phyloP scores from a whole-genome alignment of 2,329 filamentous ascomycete species.

The Arthrobotrys conoides region DNA sequence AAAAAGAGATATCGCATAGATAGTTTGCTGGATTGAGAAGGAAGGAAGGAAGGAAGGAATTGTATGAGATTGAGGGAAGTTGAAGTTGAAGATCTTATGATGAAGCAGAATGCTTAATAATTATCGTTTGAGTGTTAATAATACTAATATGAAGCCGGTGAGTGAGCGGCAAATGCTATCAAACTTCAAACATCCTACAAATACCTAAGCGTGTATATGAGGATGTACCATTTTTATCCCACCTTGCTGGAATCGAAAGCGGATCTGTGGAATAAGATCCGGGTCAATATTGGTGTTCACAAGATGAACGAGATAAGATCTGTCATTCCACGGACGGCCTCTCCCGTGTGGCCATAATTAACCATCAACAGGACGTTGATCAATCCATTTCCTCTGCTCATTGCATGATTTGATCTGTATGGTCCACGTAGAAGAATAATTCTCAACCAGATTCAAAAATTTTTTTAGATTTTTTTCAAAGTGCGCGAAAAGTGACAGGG shows the following conservation, averaged over 20 bases:
- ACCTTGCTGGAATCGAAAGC: constrained; percentile 36
- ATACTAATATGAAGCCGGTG: too few relatives aligned
- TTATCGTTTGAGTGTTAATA: not conserved
- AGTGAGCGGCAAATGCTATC: constrained; percentile 48
- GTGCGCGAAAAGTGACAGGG: constrained; percentile 49
- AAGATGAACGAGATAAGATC: constrained; percentile 31
- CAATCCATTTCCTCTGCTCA: too few relatives aligned
- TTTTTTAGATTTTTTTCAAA: constrained; percentile 40
- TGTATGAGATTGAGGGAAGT: constrained; percentile 43
- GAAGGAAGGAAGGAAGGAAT: too few relatives aligned
- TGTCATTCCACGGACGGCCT: constrained; percentile 15
- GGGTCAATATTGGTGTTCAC: constrained; percentile 30
- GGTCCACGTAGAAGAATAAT: not conserved
- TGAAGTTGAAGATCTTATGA: constrained; percentile 21
- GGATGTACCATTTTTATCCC: not conserved
- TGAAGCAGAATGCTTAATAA: constrained; percentile 1
- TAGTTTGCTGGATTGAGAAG: constrained; percentile 52
- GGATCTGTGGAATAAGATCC: constrained; percentile 47
- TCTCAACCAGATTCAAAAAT: constrained; percentile 57
- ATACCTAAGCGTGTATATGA: not conserved
- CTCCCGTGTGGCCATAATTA: not conserved
- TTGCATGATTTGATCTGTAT: too few relatives aligned
- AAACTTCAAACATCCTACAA: constrained; percentile 7
- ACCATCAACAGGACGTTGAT: too few relatives aligned
- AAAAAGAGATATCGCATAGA: constrained; percentile 55